Base-by-base conservation (phyloP, 1,284 basidiomycete species). In the Apiotrichum montevideense region DNA sequence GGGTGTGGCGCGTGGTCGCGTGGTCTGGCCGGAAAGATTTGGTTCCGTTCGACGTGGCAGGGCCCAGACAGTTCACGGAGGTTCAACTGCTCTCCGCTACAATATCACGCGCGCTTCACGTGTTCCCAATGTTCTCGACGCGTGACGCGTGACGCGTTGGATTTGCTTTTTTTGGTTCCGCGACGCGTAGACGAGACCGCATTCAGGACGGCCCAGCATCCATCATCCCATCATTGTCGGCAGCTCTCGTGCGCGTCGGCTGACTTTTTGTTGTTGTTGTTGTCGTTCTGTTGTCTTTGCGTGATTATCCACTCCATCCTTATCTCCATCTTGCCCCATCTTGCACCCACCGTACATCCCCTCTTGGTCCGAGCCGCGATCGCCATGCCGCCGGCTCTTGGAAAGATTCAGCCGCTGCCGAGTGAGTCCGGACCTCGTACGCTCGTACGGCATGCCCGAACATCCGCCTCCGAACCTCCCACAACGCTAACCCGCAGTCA, bases 371-470 rank as follows among this genome's bases (percentile, higher is more conserved):
- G 37, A 46, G 7, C 52, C 32, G 21, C 14, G 3, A 29, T n/a
- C 55, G 60, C 8, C 43, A 71, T 73, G 71, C 68, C 69, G n/a
- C 72, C 70, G 13, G 65, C 69, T 9, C 70, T 70, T 50, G 71
- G 71, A 37, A 67, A 63, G 57, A 75, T 75, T 21, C 72, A 75
- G 51, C 46, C 57, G 11, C 51, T 75, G 14, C 73, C 73, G 29
- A 62, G 71, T 69, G 37, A 56, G 68, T 58, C 8, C 37, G 4
- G 13, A 42, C 11, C 41, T 6, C 6, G 41, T 14, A 14, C 14
- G 41, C 41, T 6, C 32, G 5, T 34, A 34, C 11, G 9, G 35
- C 46, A 6, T 15, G 34, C 33, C 13, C 6, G 11, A 8, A 13
- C 11, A 13, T 15, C 41, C 6, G 9, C 15, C 11, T 4, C 47